Evolutionary conservation across 2,329 filamentous ascomycete species (phyloP), one percentile per base, ranked within the genome.

Genomic region (Ilyonectria robusta): DNA sequence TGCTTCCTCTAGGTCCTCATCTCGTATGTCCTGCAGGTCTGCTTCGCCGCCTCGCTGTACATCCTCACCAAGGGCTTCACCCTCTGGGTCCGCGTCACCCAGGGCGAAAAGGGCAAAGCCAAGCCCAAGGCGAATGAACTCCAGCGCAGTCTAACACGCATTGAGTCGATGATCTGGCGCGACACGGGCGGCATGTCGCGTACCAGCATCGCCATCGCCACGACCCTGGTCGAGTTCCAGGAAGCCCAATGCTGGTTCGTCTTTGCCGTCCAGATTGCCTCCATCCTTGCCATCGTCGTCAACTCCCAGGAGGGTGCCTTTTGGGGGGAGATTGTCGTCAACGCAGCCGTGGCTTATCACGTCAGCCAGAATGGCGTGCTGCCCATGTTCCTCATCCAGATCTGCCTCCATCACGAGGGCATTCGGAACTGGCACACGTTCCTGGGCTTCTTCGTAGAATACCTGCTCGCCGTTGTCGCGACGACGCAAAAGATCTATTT

Each of bases 401-500:
- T 81, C 6, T 81, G 79, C 62, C 73, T 82, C 37, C 80, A 82
- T 62, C 78, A 81, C 51, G 80, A 82, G 51, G 80, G 80, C 15
- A 81, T 82, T 42, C 78, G 79, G 33, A 81, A 81, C 60, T 81
- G 80, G 80, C 80, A 82, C 46, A 82, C 80, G 1, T 82, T 82
- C 56, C 59, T 82, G 8, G 80, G 80, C n/a, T 82, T 82, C 72
- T 76, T 78, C 19, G 76, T 78, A 59, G 80, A 82, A 59, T 82
- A 82, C 54, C 53, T 82, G 5, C 76, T 82, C 2, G 80, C 80
- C 42, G 76, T 81, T 56, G 72, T 81, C n/a, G 79, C 80, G 11
- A 76, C 80, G 4, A 79, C 77, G 13, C 80, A 82, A 59, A 79
- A 77, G 62, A 75, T 82, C 26, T 75, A 75, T 56, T 81, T 81